phyloP scores from a whole-genome alignment of 2,329 filamentous ascomycete species.

The Alternaria gansuensis region DNA sequence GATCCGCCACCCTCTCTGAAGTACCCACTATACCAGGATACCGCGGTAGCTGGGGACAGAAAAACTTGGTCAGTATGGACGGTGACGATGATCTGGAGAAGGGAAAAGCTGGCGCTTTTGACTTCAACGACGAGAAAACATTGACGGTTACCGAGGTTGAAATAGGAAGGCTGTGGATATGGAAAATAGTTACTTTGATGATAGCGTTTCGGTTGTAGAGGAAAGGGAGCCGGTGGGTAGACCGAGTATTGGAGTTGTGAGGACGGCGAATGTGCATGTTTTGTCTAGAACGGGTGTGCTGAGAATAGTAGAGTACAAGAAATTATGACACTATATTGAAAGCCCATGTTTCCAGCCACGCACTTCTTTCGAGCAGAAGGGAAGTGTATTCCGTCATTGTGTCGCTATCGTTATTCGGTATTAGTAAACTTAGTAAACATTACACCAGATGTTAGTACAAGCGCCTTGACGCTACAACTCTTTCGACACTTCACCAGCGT shows the following conservation, averaged over 20 bases:
- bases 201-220: slow-evolving; percentile 23
- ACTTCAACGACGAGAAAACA: slow-evolving; percentile 17
- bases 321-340: slow-evolving; percentile 10
- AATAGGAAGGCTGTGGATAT: slow-evolving; percentile 11
- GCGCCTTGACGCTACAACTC: background rate
- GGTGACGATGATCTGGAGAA: slow-evolving; percentile 8
- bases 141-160: slow-evolving; percentile 11
- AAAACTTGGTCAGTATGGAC: slow-evolving; percentile 11
- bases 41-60: slow-evolving; percentile 20
- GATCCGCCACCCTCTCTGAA: slow-evolving; percentile 25
- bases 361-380: background rate
- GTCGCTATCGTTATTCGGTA: background rate
- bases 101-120: background rate
- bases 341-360: background rate
- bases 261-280: slow-evolving; percentile 9
- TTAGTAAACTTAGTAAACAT: background rate
- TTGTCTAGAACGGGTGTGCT: slow-evolving; percentile 1
- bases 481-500: slow-evolving; percentile 19
- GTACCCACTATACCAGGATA: slow-evolving; percentile 29
- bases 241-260: slow-evolving; percentile 13
- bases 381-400: background rate
- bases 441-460: slow-evolving; percentile 5
- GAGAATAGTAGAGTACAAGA: slow-evolving; percentile 16
- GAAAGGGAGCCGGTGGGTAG: slow-evolving; percentile 4
- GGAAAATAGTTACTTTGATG: slow-evolving; percentile 23